Evolutionary conservation across 352 stramenopile genomes (phyloP).

Genomic region (Globisporangium camurandrum): DNA sequence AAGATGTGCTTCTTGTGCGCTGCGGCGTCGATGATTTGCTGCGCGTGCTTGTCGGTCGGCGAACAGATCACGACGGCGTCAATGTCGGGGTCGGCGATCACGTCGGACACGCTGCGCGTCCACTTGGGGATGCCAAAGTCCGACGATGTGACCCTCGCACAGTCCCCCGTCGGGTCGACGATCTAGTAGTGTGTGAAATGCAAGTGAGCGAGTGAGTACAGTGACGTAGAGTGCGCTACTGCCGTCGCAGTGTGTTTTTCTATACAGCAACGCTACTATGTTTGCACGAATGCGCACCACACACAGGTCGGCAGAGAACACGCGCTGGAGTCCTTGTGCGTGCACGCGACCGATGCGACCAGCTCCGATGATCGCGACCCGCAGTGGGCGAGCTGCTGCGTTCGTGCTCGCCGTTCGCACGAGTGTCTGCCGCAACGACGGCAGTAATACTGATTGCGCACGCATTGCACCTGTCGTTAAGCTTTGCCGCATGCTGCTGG

Average conservation of each 20-base stretch:
- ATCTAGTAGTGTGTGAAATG: conserved; percentile 18
- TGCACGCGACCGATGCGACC: conserved; percentile 67
- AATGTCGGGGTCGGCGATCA: conserved; percentile 89
- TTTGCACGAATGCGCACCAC: conserved; percentile 2
- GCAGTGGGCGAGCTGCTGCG: conserved; percentile 15
- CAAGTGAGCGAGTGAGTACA: not conserved
- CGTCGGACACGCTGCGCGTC: conserved; percentile 79
- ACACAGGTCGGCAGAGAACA: conserved; percentile 14
- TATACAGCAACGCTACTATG: not conserved
- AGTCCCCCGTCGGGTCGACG: conserved; percentile 15
- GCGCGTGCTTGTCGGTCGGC: conserved; percentile 88
- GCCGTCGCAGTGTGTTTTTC: not conserved
- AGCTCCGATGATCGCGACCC: conserved; percentile 60
- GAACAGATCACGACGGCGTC: conserved; percentile 97
- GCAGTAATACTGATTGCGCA: not conserved
- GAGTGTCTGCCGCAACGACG: not conserved
- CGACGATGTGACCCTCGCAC: conserved; percentile 26
- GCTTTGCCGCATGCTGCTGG: too few relatives aligned
- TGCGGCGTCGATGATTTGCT: conserved; percentile 92
- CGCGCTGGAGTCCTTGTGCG: conserved; percentile 25
- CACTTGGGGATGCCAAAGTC: conserved; percentile 50
- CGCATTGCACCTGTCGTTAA: too few relatives aligned
- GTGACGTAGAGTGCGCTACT: not conserved
- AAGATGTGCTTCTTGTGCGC: conserved; percentile 18
- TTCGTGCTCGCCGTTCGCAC: not conserved